Percentiles rank a stretch among this genome's conserved stretches.
Conservation (phyloP, 2,329 filamentous ascomycete genomes). For the Xylariomycetidae sp. region DNA sequence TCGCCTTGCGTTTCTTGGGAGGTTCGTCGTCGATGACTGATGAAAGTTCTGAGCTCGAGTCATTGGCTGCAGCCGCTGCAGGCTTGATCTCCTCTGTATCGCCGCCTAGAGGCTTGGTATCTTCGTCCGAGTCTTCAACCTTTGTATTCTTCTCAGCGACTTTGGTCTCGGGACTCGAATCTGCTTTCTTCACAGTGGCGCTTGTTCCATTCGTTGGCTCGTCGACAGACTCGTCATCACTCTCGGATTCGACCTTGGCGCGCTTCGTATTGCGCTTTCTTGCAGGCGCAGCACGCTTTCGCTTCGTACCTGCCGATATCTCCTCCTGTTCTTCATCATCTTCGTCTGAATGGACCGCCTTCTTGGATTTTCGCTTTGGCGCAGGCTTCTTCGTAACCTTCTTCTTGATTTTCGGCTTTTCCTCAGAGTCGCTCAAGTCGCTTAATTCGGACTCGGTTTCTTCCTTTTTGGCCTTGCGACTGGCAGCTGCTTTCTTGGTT, state of each 20-base stretch:
- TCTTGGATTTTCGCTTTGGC: constrained; percentile 23
- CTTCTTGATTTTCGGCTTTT: constrained; percentile 13
- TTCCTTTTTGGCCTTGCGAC: constrained; percentile 10
- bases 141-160: constrained; percentile 24
- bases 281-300: constrained; percentile 16
- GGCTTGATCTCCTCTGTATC: constrained; percentile 15
- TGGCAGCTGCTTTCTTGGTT: background rate
- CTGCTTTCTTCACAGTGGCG: constrained; percentile 7
- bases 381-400: constrained; percentile 17
- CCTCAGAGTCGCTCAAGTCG: constrained; percentile 19
- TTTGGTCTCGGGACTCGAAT: constrained; percentile 4
- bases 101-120: constrained; percentile 33
- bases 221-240: constrained; percentile 14
- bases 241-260: constrained; percentile 21
- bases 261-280: constrained; percentile 17
- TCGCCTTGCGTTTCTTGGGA: constrained; percentile 51
- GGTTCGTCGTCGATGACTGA: constrained; percentile 71
- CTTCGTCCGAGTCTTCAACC: constrained; percentile 27
- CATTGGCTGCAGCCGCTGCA: constrained; percentile 12
- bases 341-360: constrained; percentile 25
- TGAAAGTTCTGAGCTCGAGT: constrained; percentile 54
- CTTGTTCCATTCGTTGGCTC: constrained; percentile 14
- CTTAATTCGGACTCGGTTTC: constrained; percentile 19
- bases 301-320: constrained; percentile 15
- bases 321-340: constrained; percentile 20